Evolutionary conservation across 1,139 yeast genomes (phyloP).

Genomic region (Candida glucosophila): DNA sequence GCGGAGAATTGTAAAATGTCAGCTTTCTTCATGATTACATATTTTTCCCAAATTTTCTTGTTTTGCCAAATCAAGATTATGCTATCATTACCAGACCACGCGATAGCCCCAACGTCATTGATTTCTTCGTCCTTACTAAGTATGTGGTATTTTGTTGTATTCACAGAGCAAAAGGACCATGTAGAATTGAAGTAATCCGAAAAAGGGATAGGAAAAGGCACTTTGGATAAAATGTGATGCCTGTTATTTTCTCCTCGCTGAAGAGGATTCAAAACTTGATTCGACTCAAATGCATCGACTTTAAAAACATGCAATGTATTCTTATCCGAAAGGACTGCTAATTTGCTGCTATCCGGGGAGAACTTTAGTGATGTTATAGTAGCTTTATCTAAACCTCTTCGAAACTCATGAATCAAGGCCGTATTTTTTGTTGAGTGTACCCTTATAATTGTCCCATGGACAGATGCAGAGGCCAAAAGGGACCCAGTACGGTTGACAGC

Average conservation of each 20-base stretch:
- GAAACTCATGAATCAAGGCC: slow-evolving; percentile 67
- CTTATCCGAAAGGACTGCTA: slow-evolving; percentile 86
- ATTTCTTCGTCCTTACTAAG: slow-evolving; percentile 12
- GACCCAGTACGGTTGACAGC: slow-evolving; percentile 67
- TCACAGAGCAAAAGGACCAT: slow-evolving; percentile 85
- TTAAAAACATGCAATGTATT: slow-evolving; percentile 81
- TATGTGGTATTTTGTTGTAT: slow-evolving; percentile 41
- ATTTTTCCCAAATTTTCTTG: slow-evolving; percentile 79
- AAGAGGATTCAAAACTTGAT: slow-evolving; percentile 1
- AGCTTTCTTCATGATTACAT: slow-evolving; percentile 46
- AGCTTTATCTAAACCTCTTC: slow-evolving; percentile 86
- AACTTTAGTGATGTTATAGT: slow-evolving; percentile 75
- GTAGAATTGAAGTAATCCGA: slow-evolving; percentile 76
- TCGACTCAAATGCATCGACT: slow-evolving; percentile 46
- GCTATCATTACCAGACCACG: slow-evolving; percentile 69
- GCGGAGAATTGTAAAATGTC: slow-evolving; percentile 1
- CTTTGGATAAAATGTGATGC: slow-evolving; percentile 56
- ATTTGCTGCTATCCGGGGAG: slow-evolving; percentile 61
- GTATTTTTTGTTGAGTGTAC: slow-evolving; percentile 71
- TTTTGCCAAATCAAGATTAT: slow-evolving; percentile 65
- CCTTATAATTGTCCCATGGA: slow-evolving; percentile 78
- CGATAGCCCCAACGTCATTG: slow-evolving; percentile 58
- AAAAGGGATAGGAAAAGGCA: slow-evolving; percentile 53
- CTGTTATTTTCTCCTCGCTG: slow-evolving; percentile 27
- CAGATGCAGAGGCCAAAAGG: slow-evolving; percentile 81